Conservation (phyloP, 169 alveolate genomes). For the Eimeria praecox region DNA sequence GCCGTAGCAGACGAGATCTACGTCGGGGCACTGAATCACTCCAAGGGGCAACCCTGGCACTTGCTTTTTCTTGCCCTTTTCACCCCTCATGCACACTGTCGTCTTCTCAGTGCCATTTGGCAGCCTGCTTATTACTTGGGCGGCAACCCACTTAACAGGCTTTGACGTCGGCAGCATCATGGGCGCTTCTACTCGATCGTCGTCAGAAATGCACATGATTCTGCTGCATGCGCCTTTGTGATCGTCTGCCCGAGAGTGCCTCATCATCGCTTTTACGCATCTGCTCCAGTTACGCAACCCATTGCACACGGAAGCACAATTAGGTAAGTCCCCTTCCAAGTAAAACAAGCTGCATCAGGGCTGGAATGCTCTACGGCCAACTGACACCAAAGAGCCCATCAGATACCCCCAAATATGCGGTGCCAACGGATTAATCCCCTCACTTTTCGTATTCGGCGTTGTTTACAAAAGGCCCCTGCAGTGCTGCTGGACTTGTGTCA, state of each 20-base stretch:
- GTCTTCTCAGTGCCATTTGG: conserved; percentile 52
- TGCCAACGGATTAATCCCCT: neutral
- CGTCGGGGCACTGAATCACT: conserved; percentile 51
- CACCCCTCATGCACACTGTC: conserved; percentile 65
- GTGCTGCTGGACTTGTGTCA: neutral
- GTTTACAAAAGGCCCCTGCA: neutral
- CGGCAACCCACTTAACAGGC: conserved; percentile 70
- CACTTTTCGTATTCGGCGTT: conserved; percentile 30
- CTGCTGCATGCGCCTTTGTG: conserved; percentile 6
- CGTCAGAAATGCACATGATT: conserved; percentile 36
- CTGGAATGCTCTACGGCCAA: neutral
- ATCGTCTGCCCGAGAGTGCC: neutral
- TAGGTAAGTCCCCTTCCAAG: neutral
- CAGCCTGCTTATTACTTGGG: conserved; percentile 42
- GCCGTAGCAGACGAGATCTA: conserved; percentile 60
- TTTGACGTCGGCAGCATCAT: conserved; percentile 67
- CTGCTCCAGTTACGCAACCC: conserved; percentile 47
- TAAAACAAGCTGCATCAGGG: neutral
- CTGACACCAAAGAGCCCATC: neutral
- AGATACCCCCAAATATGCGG: neutral
- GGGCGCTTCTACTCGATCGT: conserved; percentile 60
- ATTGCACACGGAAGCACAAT: neutral
- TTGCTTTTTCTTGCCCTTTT: conserved; percentile 44
- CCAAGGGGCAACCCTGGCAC: neutral
- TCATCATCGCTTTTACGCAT: conserved; percentile 1